Evolutionary conservation across 2,329 filamentous ascomycete species (phyloP).

Genomic region (Colletotrichum karsti): DNA sequence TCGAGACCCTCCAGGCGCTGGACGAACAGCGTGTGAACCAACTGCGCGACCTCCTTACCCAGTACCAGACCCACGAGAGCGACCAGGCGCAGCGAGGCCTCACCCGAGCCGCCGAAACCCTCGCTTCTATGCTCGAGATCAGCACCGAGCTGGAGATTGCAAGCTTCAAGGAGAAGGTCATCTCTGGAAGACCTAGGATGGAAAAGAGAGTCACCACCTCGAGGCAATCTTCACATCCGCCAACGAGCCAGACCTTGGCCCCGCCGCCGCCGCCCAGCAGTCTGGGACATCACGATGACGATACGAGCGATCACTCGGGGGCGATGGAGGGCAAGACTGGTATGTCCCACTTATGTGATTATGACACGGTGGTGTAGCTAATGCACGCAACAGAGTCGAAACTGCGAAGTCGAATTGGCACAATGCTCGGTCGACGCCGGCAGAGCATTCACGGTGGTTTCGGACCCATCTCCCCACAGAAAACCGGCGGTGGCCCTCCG

Average conservation of each 20-base stretch:
- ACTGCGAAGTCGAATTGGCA: conserved; percentile 71
- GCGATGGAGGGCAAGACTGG: conserved; percentile 35
- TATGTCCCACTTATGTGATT: background rate
- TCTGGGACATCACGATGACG: conserved; percentile 42
- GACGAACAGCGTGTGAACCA: conserved; percentile 92
- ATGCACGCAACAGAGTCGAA: conserved; percentile 57
- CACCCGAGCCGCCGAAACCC: conserved; percentile 77
- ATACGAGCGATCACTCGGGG: conserved; percentile 56
- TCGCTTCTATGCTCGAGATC: conserved; percentile 86
- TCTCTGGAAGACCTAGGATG: conserved; percentile 35
- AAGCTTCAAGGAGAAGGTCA: conserved; percentile 30
- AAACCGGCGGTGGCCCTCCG: conserved; percentile 45
- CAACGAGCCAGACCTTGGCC: conserved; percentile 33
- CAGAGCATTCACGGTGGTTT: conserved; percentile 74
- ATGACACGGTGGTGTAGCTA: conserved; percentile 27
- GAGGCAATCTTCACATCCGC: conserved; percentile 50
- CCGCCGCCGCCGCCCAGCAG: conserved; percentile 33
- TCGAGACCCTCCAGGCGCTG: conserved; percentile 88
- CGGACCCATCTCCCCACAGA: conserved; percentile 63
- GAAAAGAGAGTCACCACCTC: conserved; percentile 50
- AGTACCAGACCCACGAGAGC: conserved; percentile 91
- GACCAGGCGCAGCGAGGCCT: conserved; percentile 84
- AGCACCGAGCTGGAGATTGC: conserved; percentile 85
- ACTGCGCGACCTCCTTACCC: conserved; percentile 88
- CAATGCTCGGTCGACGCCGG: conserved; percentile 71